Conservation (phyloP, 2,329 filamentous ascomycete genomes). For the Cercospora beticola region DNA sequence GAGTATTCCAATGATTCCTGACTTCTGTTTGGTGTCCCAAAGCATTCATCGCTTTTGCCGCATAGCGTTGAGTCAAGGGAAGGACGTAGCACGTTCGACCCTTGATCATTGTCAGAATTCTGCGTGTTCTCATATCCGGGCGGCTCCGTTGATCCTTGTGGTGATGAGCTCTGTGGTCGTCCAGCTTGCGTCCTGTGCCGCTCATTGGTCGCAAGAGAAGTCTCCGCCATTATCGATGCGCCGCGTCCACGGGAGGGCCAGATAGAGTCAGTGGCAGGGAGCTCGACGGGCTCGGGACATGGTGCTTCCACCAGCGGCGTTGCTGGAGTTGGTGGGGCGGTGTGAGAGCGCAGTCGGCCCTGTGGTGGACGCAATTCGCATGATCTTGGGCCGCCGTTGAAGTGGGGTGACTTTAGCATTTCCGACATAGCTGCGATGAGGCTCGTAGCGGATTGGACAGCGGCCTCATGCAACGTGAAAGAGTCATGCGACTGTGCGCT, state of each 20-base stretch:
- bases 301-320: slow-evolving; percentile 37
- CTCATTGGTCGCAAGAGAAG: not conserved
- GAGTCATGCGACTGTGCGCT: slow-evolving; percentile 27
- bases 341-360: slow-evolving; percentile 43
- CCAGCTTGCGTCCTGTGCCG: not conserved
- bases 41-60: not conserved
- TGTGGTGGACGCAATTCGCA: slow-evolving; percentile 39
- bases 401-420: slow-evolving; percentile 43
- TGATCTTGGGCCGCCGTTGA: slow-evolving; percentile 27
- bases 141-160: not conserved
- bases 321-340: slow-evolving; percentile 40
- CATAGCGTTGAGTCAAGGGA: not conserved
- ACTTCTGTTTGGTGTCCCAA: not conserved
- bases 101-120: not conserved
- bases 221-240: not conserved
- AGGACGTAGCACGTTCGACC: not conserved
- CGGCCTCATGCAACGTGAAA: slow-evolving; percentile 34
- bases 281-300: slow-evolving; percentile 28
- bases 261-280: slow-evolving; percentile 30
- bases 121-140: not conserved
- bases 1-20: not conserved
- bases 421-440: slow-evolving; percentile 46
- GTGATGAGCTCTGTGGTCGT: not conserved
- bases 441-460: slow-evolving; percentile 36
- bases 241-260: not conserved